A percentile compares a stretch with the other conserved stretches of the same genome.
Evolutionary conservation across 2,329 filamentous ascomycete genomes (phyloP).

Genomic region (Botrytis medusae): DNA sequence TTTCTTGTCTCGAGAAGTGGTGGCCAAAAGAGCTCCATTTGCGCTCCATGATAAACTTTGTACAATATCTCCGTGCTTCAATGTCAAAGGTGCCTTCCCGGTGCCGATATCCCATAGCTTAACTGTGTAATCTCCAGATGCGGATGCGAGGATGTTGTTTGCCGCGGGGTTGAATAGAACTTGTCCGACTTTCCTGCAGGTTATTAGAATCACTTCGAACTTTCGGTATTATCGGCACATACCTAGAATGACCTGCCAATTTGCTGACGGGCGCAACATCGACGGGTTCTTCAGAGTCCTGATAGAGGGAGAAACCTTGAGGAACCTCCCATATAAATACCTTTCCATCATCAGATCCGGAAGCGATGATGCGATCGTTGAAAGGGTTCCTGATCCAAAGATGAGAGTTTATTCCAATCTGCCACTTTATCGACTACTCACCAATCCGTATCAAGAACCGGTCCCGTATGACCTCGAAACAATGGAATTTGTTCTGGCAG

Average conservation of each 20-base stretch:
- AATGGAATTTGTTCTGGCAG: conserved; percentile 89
- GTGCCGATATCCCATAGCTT: conserved; percentile 94
- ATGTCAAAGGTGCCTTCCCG: conserved; percentile 68
- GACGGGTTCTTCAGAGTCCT: conserved; percentile 78
- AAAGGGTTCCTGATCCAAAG: conserved; percentile 76
- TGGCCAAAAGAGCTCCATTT: conserved; percentile 80
- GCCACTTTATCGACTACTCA: conserved; percentile 44
- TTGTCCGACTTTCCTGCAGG: conserved; percentile 85
- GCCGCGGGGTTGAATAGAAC: conserved; percentile 97
- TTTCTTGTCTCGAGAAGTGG: conserved; percentile 97
- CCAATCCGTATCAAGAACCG: conserved; percentile 98
- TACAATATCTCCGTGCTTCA: conserved; percentile 88
- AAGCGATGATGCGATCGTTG: conserved; percentile 89
- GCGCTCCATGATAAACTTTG: conserved; percentile 97
- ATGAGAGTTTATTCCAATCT: conserved; percentile 14
- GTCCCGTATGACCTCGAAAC: conserved; percentile 92
- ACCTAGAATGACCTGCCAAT: conserved; percentile 85
- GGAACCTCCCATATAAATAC: conserved; percentile 97
- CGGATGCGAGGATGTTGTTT: conserved; percentile 91
- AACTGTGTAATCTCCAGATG: conserved; percentile 90
- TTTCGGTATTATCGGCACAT: conserved; percentile 35
- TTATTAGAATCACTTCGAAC: conserved; percentile 32
- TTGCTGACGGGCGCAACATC: conserved; percentile 81
- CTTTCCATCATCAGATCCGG: conserved; percentile 94
- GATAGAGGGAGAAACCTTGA: conserved; percentile 78